Base-by-base conservation (phyloP, 495 filamentous ascomycete species). In the Neurospora terricola region DNA sequence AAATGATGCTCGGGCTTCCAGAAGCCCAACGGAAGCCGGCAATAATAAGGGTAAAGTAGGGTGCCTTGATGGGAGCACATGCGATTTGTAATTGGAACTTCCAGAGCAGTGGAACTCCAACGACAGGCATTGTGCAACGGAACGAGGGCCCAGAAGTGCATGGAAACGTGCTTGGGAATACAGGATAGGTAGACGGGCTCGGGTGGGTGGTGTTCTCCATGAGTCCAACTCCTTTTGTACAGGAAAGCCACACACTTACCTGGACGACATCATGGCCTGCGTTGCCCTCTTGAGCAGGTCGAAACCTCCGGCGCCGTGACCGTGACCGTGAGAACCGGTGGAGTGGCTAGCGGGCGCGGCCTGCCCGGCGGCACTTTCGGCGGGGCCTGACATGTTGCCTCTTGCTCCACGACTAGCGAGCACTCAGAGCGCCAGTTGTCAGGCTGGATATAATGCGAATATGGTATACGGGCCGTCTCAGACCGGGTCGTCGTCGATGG, bases 211-310 rank as follows among this genome's bases (percentile, higher is more conserved):
- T 66, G 12, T 9, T 36, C 27, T 66, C 30, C 54, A 62, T 62
- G 54, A 11, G 54, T 30, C 54, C 54, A 66, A 66, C 54, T 66
- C 12, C 54, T 66, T 66, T 9, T 69, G 68, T 48, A 71, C 40
- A 72, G 69, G 38, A 71, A 77, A 79, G 75, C 71, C 75, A 73
- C 23, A 42, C 72, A 84, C 84, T 76, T 86, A 88, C 87, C 81
- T 88, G 83, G 84, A 66, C 54, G 54, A 85, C 84, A 88, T 87
- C 85, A 88, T 84, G 73, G 84, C 83, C 74, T 87, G 85, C 43
- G 87, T 88, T 70, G 87, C 87, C 77, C 85, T 82, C 80, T 83
- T 81, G 39, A 88, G 78, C 78, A 88, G 78, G 79, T 88, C 87
- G 69, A 81, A 83, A 69, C 78, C 78, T 76, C 83, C 83, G n/a